Percentiles rank a stretch among this genome's conserved stretches.
These are phyloP conservation scores for Elymus sibiricus DNA, from an alignment of 176 grass and related monocot genomes.

Conservation along the genomic window DNA sequence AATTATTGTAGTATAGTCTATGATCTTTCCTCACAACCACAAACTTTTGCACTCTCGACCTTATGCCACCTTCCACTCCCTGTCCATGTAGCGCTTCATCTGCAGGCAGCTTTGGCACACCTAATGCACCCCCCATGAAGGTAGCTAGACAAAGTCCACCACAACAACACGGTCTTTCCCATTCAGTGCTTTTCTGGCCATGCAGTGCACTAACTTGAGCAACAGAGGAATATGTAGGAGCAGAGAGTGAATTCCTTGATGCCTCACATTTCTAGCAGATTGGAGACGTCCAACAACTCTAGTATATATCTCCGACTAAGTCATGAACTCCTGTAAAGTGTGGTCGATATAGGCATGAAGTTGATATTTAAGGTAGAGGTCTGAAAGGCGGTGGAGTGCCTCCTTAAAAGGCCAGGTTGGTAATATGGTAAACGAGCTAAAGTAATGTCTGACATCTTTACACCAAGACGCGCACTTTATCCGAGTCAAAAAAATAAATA, in stretches of 20 bases:
- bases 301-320: neutral
- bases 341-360: neutral
- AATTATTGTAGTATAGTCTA: no score
- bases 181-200: neutral
- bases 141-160: neutral
- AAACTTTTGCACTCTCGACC: no score
- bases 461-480: no score
- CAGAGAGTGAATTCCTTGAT: neutral
- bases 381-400: neutral
- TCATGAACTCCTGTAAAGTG: neutral
- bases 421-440: no score
- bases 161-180: neutral
- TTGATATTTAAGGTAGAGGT: neutral
- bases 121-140: neutral
- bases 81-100: no score
- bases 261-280: neutral
- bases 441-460: no score
- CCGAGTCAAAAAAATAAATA: no score
- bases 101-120: no score
- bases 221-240: rapidly evolving
- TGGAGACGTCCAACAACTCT: neutral
- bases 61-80: no score
- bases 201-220: neutral
- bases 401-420: no score
- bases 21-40: no score